phyloP scores from a whole-genome alignment of 495 filamentous ascomycete genomes.

The Ascodesmis nigricans region DNA sequence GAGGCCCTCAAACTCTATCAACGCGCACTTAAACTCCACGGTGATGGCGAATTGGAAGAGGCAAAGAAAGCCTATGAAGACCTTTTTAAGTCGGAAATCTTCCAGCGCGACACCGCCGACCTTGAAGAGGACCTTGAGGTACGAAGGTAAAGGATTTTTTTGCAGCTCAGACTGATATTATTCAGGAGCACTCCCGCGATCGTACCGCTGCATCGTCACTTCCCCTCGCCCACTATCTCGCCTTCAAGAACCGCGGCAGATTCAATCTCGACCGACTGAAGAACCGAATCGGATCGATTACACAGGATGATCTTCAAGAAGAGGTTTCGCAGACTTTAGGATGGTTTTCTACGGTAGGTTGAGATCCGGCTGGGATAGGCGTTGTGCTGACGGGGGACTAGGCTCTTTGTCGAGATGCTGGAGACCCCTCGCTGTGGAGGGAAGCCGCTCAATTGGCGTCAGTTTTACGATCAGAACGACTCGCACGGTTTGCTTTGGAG shows the following conservation, averaged over 20 bases:
- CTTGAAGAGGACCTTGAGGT: slow-evolving; percentile 22
- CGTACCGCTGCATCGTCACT: slow-evolving; percentile 27
- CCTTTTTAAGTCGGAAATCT: slow-evolving; percentile 81
- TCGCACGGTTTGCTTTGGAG: slow-evolving; percentile 74
- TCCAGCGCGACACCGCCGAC: slow-evolving; percentile 28
- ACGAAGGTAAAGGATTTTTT: neutral
- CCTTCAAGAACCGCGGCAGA: slow-evolving; percentile 87
- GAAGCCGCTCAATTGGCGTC: slow-evolving; percentile 55
- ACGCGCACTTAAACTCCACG: slow-evolving; percentile 72
- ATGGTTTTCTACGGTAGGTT: slow-evolving; percentile 20
- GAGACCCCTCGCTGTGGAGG: slow-evolving; percentile 87
- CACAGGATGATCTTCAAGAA: slow-evolving; percentile 18
- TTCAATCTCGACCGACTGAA: slow-evolving; percentile 61
- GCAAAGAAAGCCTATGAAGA: slow-evolving; percentile 63
- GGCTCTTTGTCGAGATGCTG: slow-evolving; percentile 76
- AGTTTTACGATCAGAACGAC: slow-evolving; percentile 49
- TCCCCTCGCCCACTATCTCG: slow-evolving; percentile 72
- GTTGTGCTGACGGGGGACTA: slow-evolving; percentile 41
- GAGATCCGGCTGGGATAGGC: neutral
- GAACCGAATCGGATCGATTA: slow-evolving; percentile 18
- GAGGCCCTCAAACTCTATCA: slow-evolving; percentile 94
- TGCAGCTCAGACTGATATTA: neutral
- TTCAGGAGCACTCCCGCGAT: slow-evolving; percentile 16
- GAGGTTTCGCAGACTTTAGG: slow-evolving; percentile 16
- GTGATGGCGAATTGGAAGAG: slow-evolving; percentile 61